phyloP scores from a whole-genome alignment of 345 rosid genomes.

The Orychophragmus violaceus region DNA sequence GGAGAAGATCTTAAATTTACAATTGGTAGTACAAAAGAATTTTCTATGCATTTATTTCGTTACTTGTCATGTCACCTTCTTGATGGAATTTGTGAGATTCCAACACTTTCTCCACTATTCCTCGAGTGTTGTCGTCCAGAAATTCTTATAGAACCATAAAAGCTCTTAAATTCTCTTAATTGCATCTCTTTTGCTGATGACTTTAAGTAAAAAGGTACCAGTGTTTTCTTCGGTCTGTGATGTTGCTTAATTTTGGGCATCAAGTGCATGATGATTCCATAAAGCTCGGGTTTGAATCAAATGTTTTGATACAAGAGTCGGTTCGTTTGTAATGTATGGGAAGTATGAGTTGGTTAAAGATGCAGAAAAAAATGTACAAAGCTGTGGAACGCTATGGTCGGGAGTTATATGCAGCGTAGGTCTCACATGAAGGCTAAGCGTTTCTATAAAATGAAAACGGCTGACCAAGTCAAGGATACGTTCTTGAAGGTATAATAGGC shows the following conservation, averaged over 20 bases:
- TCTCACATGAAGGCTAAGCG: constrained; percentile 40
- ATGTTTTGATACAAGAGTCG: constrained; percentile 33
- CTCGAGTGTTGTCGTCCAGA: background rate
- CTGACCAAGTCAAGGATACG: constrained; percentile 30
- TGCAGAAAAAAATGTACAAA: constrained; percentile 30
- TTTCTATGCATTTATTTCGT: background rate
- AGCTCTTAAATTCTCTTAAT: background rate
- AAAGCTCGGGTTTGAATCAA: constrained; percentile 41
- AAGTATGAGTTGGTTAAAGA: constrained; percentile 36
- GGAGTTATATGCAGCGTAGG: constrained; percentile 33
- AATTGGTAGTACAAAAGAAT: background rate
- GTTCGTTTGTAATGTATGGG: constrained; percentile 44
- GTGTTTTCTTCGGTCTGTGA: constrained; percentile 11
- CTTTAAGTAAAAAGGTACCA: background rate
- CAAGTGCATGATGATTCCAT: constrained; percentile 44
- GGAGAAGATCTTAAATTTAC: background rate
- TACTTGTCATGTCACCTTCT: background rate
- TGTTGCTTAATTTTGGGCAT: constrained; percentile 33
- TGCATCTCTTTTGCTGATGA: background rate
- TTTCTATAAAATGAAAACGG: constrained; percentile 48
- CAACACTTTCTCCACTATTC: background rate
- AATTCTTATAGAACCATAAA: background rate
- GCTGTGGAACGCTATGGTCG: constrained; percentile 40
- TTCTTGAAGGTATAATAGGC: background rate
- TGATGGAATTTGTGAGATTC: background rate